Percentiles rank a stretch among this genome's conserved stretches.
phyloP scores from a whole-genome alignment of 305 asterid species.

The Euphrasia arctica region DNA sequence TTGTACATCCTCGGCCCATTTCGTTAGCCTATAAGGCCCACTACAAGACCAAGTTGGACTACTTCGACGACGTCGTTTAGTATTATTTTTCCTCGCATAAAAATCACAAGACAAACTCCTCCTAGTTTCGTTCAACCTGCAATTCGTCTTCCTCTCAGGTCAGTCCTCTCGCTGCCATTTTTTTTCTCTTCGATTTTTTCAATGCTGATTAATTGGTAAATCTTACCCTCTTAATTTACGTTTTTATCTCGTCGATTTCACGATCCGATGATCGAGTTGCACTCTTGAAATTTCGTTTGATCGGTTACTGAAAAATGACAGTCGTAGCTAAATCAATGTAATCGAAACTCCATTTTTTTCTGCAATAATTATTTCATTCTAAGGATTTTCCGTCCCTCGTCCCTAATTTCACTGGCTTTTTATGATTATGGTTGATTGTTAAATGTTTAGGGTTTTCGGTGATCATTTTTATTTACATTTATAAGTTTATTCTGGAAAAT shows the following conservation, averaged over 20 bases:
- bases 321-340: constrained; percentile 16
- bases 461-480: neutral
- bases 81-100: neutral
- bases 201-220: neutral
- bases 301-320: constrained; percentile 11
- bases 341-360: neutral
- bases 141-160: constrained; percentile 28
- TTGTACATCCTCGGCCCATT: too few species aligned
- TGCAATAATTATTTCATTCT: too few species aligned
- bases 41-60: neutral
- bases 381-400: too few species aligned
- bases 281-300: neutral
- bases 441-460: neutral
- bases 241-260: constrained; percentile 3
- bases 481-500: too few species aligned
- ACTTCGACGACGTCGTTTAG: constrained; percentile 14
- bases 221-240: neutral
- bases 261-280: neutral
- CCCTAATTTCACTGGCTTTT: too few species aligned
- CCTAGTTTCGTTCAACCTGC: constrained; percentile 4
- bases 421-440: too few species aligned
- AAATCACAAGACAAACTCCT: neutral
- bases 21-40: neutral
- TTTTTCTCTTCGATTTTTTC: neutral
- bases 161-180: constrained; percentile 20